Base-by-base conservation (phyloP, 495 filamentous ascomycete species). In the Aspergillus steynii region DNA sequence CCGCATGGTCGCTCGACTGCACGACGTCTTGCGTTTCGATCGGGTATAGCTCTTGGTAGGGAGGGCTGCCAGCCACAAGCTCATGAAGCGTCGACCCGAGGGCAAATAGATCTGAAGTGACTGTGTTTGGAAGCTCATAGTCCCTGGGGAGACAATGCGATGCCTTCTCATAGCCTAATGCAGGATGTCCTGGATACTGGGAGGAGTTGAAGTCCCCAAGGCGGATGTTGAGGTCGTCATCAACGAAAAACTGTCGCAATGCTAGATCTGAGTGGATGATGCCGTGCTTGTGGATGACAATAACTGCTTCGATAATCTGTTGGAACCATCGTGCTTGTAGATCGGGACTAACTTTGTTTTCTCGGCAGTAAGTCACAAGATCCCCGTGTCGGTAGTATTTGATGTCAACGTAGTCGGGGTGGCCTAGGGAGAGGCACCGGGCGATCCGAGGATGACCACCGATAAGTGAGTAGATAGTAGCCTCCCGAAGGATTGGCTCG, bases 191-290 rank as follows among this genome's bases (percentile, higher is more conserved):
- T 15, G 59, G 58, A 37, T 55, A 67, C 53, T 67, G 65, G 10
- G 61, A 64, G 12, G 65, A 56, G 37, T 62, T 67, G 53, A 64
- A 67, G 51, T 67, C 61, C n/a, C 65, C 61, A 3, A 64, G 52
- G 20, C 59, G 65, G 25, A 64, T 5, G 47, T 67, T 60, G 2
- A 64, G 53, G 2, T 61, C 59, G 32, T 61, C 59, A 49, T 63
- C 65, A 9, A 63, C 26, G 31, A 63, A 61, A 28, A 67, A 63
- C 26, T 63, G 55, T 5, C 61, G 49, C 29, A 65, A 51, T 50
- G 63, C 59, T 1, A 63, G 45, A 46, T 64, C 63, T 8, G 63
- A 63, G 60, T 65, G 58, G 46, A 63, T 64, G 12, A 68, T 31
- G 12, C 50, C 45, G 56, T 50, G 25, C 32, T 47, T 54, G 32